Percentiles rank a stretch among this genome's conserved stretches.
phyloP scores from a whole-genome alignment of 2,329 filamentous ascomycete genomes.

The Stromatinia cepivora region DNA sequence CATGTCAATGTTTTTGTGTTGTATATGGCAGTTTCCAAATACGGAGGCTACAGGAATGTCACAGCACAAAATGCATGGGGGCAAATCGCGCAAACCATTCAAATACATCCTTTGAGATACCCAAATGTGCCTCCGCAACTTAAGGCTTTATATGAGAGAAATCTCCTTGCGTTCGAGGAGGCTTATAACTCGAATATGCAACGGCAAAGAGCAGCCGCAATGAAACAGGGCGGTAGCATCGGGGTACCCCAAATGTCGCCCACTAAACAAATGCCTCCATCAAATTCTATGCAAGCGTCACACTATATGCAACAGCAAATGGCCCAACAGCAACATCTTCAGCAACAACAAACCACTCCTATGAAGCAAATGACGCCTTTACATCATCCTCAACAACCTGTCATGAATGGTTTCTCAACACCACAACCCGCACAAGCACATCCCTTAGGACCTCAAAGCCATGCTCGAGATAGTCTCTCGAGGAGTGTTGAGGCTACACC shows the following conservation, averaged over 20 bases:
- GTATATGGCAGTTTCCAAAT: slow-evolving; percentile 74
- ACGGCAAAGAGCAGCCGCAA: slow-evolving; percentile 44
- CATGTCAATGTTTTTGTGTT: slow-evolving; percentile 73
- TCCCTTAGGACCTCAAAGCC: slow-evolving; percentile 45
- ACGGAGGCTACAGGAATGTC: slow-evolving; percentile 75
- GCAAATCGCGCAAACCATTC: slow-evolving; percentile 65
- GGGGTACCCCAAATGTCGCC: slow-evolving; percentile 46
- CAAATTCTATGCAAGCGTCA: slow-evolving; percentile 52
- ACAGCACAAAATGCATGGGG: slow-evolving; percentile 71
- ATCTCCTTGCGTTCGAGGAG: slow-evolving; percentile 75
- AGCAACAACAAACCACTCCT: slow-evolving; percentile 49
- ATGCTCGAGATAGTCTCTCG: slow-evolving; percentile 54
- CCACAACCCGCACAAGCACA: slow-evolving; percentile 47
- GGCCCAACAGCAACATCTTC: slow-evolving; percentile 51
- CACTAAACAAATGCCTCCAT: slow-evolving; percentile 45
- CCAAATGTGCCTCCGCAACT: slow-evolving; percentile 70
- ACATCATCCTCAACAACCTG: slow-evolving; percentile 48
- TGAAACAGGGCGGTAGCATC: slow-evolving; percentile 39
- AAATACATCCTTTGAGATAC: slow-evolving; percentile 61
- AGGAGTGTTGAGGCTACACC: slow-evolving; percentile 49
- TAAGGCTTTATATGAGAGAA: slow-evolving; percentile 71
- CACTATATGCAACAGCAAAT: slow-evolving; percentile 50
- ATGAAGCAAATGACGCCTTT: slow-evolving; percentile 49
- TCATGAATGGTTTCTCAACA: slow-evolving; percentile 52
- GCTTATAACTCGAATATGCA: slow-evolving; percentile 59